Evolutionary conservation across 1,139 yeast genomes (phyloP), one percentile per base, ranked within the genome.

Genomic region (Taphrina confusa): DNA sequence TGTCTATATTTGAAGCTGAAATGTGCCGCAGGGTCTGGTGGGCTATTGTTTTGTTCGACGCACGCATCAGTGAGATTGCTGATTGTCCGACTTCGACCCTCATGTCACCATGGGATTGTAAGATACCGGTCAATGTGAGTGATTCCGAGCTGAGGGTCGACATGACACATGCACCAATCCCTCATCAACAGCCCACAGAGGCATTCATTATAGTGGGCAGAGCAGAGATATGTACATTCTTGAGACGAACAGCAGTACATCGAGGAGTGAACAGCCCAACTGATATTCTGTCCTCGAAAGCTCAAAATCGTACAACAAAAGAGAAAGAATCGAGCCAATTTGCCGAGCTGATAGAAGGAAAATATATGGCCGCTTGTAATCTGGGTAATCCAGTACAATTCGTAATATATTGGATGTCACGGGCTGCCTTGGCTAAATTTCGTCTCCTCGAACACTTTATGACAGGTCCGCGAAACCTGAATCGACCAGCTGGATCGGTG

Each of bases 41-140:
- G 42, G 42, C 42, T 9, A 37, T 37, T 18, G 42, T 25, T 9
- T 11, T 37, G n/a, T 37, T 37, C 25, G 42, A 37, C n/a, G 20
- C 23, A 37, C 22, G 42, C 8, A 37, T 18, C 25, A 37, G 42
- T 18, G 42, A 37, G 42, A 18, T 37, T 1, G 18, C 42, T 9
- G 42, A 37, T n/a, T 22, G 42, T 11, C 42, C 42, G 25, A 37
- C 25, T 18, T 9, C 22, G 9, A 37, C 42, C 8, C 42, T 37
- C 25, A 18, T 25, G 1, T 6, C 25, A 18, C 25, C 25, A 18
- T 37, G 42, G 42, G 16, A 16, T 20, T n/a, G 18, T 20, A 34
- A 34, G 16, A n/a, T 34, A n/a, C 39, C 39, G 14, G 18, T 34
- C 4, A 34, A 34, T 1, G 16, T 34, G 9, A 34, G 16, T 20